Base-by-base conservation (phyloP, 768 basidiomycete genomes). In the Rhodotorula diobovata region DNA sequence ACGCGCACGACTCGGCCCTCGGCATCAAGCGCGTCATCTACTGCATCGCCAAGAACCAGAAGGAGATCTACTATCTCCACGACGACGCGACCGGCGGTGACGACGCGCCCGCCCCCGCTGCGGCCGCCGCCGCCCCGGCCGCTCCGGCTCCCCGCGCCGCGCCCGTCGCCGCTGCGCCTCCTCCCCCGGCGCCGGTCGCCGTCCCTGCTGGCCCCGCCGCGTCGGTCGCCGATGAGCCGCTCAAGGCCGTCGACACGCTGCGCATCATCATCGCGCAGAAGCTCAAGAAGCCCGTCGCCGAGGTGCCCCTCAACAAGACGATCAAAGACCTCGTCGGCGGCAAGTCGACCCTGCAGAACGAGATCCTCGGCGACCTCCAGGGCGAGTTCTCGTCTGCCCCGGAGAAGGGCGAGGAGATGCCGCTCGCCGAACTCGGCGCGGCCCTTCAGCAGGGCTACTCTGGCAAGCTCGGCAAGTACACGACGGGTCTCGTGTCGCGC, bases 281-380 rank as follows among this genome's bases (percentile, higher is more conserved):
- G 82, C 83, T 99, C 78, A 99, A 99, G 88, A 99, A 99, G 85
- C 86, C 84, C 64, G 85, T 93, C 43, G 86, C 89, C 62, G 96
- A 98, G 77, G 84, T 98, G 68, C 91, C 93, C 10, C 83, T 93
- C 10, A 85, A 87, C 69, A 99, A 99, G 81, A 90, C 92, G 2
- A 93, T 99, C 84, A 98, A 99, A 81, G 96, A 99, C 77, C 89
- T 99, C 63, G 94, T 96, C 57, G 93, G 93, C 39, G 96, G 95
- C 75, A 99, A 99, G 82, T 98, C 95, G 21, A 99, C 96, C 2
- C 84, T 99, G 68, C 96, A 98, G 82, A 99, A 99, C 80, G 96
- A 99, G 80, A 97, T 99, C 71, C 83, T 99, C 54, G 95, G 96
- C 60, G 96, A 98, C 79, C 85, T 99, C 45, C 93, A 96, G 79